A percentile compares a stretch with the other conserved stretches of the same genome.
phyloP scores from a whole-genome alignment of 164 flowering plant genomes.

The Malania oleifera region DNA sequence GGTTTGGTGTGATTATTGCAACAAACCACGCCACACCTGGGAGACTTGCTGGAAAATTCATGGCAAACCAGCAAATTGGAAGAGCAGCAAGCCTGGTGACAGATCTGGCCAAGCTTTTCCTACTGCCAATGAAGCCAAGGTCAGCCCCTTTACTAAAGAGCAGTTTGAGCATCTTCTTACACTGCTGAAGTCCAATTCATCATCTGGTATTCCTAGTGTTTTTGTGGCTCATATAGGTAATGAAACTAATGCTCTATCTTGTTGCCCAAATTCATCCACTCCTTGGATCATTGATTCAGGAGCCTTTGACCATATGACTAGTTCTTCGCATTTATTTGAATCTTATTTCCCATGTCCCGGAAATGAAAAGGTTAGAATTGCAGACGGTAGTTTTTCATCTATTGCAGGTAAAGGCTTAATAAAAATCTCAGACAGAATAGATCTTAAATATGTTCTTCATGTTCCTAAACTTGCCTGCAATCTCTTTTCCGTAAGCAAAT shows the following conservation, averaged over 20 bases:
- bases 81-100: neutral
- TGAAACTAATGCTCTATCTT: neutral
- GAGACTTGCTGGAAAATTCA: neutral
- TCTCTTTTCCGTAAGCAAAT: too few species aligned
- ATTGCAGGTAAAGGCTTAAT: conserved; percentile 1
- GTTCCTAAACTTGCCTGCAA: too few species aligned
- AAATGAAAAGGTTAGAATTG: neutral
- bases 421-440: neutral
- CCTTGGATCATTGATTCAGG: neutral
- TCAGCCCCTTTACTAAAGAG: neutral
- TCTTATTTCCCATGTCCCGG: neutral
- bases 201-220: neutral
- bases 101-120: neutral
- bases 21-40: neutral
- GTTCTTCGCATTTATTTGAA: neutral
- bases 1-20: neutral
- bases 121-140: neutral
- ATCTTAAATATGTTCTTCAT: too few species aligned
- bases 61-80: neutral
- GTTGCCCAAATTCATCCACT: neutral
- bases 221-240: neutral
- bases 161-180: neutral
- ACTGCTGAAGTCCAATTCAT: neutral
- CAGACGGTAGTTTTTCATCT: conserved; percentile 6
- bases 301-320: neutral